Conservation (phyloP, 495 filamentous ascomycete genomes). For the Trichoderma erinaceum region DNA sequence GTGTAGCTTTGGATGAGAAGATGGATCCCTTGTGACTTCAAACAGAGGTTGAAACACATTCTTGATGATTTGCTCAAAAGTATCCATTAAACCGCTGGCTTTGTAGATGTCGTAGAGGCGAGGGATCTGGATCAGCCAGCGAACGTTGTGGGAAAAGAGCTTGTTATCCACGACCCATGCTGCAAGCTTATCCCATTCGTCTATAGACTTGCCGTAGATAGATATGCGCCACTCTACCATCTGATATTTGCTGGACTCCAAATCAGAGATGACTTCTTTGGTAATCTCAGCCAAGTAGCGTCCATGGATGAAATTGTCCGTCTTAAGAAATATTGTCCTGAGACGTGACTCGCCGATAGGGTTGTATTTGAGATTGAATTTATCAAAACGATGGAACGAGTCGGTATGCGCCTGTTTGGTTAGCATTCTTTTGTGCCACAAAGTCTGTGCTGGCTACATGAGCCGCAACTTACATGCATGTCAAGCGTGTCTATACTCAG, state of each 20-base stretch:
- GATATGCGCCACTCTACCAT: conserved; percentile 99
- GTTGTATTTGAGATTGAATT: conserved; percentile 99
- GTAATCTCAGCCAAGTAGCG: conserved; percentile 96
- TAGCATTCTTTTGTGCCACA: conserved; percentile 15
- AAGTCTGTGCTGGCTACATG: not conserved
- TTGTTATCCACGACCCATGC: conserved; percentile 98
- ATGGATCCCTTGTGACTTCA: conserved; percentile 83
- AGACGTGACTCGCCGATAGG: conserved; percentile 92
- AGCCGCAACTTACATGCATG: conserved; percentile 71
- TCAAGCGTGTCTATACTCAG: conserved; percentile 97
- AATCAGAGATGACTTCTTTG: conserved; percentile 93
- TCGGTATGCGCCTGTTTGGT: conserved; percentile 83
- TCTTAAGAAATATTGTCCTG: conserved; percentile 95
- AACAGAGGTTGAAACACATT: conserved; percentile 94
- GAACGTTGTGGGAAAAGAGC: conserved; percentile 92
- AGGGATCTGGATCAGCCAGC: conserved; percentile 94
- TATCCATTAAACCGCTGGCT: conserved; percentile 72
- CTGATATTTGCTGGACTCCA: conserved; percentile 98
- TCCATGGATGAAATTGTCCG: conserved; percentile 94
- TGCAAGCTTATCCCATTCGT: conserved; percentile 97
- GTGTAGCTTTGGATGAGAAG: conserved; percentile 85
- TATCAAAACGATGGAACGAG: conserved; percentile 97
- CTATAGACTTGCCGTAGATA: conserved; percentile 83
- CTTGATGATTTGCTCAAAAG: conserved; percentile 81
- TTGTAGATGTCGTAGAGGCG: conserved; percentile 96